Percentiles rank a stretch among this genome's conserved stretches.
Evolutionary conservation across 345 rosid species (phyloP).

Genomic region (Carallia pectinifolia): DNA sequence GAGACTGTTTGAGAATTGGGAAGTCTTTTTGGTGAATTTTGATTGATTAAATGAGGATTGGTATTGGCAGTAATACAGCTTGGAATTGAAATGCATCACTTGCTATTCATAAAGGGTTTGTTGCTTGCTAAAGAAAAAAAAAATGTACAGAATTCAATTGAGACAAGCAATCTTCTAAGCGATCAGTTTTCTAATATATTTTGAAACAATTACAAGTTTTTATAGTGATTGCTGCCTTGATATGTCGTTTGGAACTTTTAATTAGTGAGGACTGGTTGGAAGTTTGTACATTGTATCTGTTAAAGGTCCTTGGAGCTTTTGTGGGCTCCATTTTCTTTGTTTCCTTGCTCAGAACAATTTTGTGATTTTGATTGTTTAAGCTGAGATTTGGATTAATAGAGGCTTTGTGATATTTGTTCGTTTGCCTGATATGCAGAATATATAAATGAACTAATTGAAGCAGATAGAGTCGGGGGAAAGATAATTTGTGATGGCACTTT

Average conservation of each 20-base stretch:
- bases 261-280: neutral
- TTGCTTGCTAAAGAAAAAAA: too few relatives aligned
- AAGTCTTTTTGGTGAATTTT: too few relatives aligned
- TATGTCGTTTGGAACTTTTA: neutral
- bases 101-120: too few relatives aligned
- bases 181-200: too few relatives aligned
- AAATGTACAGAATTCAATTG: too few relatives aligned
- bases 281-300: neutral
- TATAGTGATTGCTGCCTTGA: too few relatives aligned
- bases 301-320: neutral
- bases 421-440: constrained; percentile 43
- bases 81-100: too few relatives aligned
- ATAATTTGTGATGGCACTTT: constrained; percentile 57
- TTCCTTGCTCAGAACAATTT: neutral
- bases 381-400: neutral
- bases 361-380: neutral
- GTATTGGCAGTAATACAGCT: too few relatives aligned
- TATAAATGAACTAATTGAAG: constrained; percentile 52
- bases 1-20: too few relatives aligned
- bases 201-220: too few relatives aligned
- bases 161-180: too few relatives aligned
- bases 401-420: neutral
- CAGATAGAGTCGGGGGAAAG: constrained; percentile 54
- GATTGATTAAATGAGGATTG: too few relatives aligned
- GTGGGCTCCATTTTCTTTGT: neutral